Percentiles rank a stretch among this genome's conserved stretches.
Evolutionary conservation across 208 protist genomes (phyloP).

Genomic region (Trypanosoma mega): DNA sequence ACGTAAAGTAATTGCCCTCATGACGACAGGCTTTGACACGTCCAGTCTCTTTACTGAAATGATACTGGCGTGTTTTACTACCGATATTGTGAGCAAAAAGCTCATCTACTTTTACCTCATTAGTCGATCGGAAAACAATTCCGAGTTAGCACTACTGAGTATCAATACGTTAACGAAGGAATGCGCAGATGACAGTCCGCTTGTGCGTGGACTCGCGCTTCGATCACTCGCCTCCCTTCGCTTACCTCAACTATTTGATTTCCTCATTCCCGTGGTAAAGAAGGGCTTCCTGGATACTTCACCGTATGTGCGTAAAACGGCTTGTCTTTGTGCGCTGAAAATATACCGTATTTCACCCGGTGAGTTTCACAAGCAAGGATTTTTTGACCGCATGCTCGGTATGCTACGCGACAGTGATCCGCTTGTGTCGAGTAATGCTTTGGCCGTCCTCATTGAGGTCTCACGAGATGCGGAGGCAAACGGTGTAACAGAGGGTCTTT

Average conservation of each 20-base stretch:
- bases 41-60: conserved; percentile 92
- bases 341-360: conserved; percentile 61
- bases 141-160: conserved; percentile 91
- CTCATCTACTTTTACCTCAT: conserved; percentile 96
- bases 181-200: conserved; percentile 87
- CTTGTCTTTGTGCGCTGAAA: conserved; percentile 85
- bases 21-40: conserved; percentile 96
- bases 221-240: conserved; percentile 90
- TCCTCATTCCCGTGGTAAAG: conserved; percentile 80
- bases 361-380: conserved; percentile 38
- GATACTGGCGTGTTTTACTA: conserved; percentile 87
- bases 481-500: conserved; percentile 21
- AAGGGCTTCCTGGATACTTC: conserved; percentile 74
- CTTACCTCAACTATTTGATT: conserved; percentile 60
- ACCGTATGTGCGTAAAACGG: conserved; percentile 94
- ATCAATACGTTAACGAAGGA: conserved; percentile 97
- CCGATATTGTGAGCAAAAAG: conserved; percentile 97
- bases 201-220: conserved; percentile 95
- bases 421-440: conserved; percentile 77
- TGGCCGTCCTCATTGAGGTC: conserved; percentile 83
- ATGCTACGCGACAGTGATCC: conserved; percentile 87
- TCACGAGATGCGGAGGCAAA: conserved; percentile 24
- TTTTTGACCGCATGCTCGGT: conserved; percentile 40
- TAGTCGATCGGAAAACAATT: conserved; percentile 90
- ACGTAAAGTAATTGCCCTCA: conserved; percentile 92